Evolutionary conservation across 805 yeast genomes (phyloP).

Genomic region (Candida namnaoensis): DNA sequence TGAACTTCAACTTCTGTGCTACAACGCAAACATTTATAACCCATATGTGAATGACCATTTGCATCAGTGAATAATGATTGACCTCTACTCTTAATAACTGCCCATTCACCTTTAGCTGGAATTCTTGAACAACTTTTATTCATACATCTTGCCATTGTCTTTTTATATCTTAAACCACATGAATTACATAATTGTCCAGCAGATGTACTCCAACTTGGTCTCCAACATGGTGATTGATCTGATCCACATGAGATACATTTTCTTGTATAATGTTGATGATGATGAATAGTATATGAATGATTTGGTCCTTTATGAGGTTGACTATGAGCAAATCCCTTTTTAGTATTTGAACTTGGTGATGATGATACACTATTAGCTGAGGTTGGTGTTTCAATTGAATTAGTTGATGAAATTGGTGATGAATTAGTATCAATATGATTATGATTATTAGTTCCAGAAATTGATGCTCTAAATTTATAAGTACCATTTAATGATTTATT

Average conservation of each 20-base stretch:
- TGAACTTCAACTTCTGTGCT: constrained; percentile 45
- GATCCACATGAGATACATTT: constrained; percentile 87
- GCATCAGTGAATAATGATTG: constrained; percentile 23
- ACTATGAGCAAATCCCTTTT: constrained; percentile 14
- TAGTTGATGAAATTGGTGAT: constrained; percentile 4
- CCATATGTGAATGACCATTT: constrained; percentile 19
- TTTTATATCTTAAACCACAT: constrained; percentile 90
- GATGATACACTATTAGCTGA: not conserved
- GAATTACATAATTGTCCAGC: constrained; percentile 97
- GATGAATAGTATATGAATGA: constrained; percentile 20
- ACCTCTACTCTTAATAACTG: constrained; percentile 73
- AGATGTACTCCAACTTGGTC: constrained; percentile 89
- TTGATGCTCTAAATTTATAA: not conserved
- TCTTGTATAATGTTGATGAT: constrained; percentile 27
- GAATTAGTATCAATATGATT: not conserved
- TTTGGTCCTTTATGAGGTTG: constrained; percentile 18
- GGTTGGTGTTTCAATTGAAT: no score
- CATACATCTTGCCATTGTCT: constrained; percentile 86
- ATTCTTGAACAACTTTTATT: constrained; percentile 71
- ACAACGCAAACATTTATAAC: constrained; percentile 51
- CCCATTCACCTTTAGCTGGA: constrained; percentile 96
- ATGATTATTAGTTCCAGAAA: no score
- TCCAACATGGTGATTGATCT: constrained; percentile 94
- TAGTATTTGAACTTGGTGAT: constrained; percentile 2
- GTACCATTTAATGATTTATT: not conserved